A percentile compares a stretch with the other conserved stretches of the same genome.
These are phyloP conservation scores for Inga laurina DNA, from an alignment of 306 rosid species.

Conservation along the genomic window DNA sequence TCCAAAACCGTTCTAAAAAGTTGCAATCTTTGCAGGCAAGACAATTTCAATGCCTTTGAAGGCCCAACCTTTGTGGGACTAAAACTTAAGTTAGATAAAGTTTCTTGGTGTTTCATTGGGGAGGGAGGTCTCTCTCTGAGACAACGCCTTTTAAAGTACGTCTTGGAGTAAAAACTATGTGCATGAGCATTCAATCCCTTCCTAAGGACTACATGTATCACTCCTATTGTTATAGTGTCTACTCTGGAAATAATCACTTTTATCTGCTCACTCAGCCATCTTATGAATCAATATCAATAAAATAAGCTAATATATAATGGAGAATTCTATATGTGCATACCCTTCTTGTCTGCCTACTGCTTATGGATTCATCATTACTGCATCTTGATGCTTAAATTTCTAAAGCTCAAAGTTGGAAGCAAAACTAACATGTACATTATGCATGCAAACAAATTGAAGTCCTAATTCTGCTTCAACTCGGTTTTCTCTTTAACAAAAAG, in stretches of 20 bases:
- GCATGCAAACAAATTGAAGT: constrained; percentile 35
- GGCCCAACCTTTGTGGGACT: background rate
- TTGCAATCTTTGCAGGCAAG: background rate
- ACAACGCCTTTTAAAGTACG: constrained; percentile 81
- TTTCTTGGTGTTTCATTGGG: constrained; percentile 31
- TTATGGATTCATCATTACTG: background rate
- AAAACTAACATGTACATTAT: constrained; percentile 20
- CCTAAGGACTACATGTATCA: constrained; percentile 19
- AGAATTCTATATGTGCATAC: background rate
- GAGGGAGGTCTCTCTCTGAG: constrained; percentile 42
- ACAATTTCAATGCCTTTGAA: constrained; percentile 33
- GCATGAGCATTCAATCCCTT: constrained; percentile 24
- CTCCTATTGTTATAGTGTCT: constrained; percentile 15
- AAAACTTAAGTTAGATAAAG: constrained; percentile 8
- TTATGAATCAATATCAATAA: constrained; percentile 34
- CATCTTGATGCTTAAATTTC: constrained; percentile 23
- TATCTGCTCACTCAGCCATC: constrained; percentile 39
- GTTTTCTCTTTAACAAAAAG: constrained; percentile 32
- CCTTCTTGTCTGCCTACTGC: background rate
- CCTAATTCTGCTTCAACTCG: constrained; percentile 34
- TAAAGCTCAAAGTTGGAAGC: constrained; percentile 32
- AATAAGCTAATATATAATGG: constrained; percentile 2
- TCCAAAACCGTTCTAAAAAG: constrained; percentile 49
- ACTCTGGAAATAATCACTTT: constrained; percentile 48
- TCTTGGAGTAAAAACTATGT: constrained; percentile 53